Evolutionary conservation across 1,139 yeast species (phyloP).

Genomic region (Saccharomyces hybrid): DNA sequence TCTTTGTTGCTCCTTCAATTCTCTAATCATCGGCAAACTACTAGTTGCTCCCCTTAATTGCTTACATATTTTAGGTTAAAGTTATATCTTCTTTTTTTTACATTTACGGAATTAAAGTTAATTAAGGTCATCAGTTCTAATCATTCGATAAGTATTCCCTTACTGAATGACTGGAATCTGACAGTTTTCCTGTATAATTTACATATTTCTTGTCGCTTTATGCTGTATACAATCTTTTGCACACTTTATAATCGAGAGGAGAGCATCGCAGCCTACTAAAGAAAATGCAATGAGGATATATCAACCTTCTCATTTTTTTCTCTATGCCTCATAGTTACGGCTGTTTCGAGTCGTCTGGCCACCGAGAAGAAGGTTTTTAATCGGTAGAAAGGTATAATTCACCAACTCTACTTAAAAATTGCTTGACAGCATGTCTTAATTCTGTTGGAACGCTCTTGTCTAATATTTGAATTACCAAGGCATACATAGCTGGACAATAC

Average conservation of each 20-base stretch:
- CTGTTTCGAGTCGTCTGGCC: neutral
- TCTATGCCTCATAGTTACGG: neutral
- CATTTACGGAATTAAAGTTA: too few relatives aligned
- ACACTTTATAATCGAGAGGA: neutral
- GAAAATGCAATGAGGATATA: neutral
- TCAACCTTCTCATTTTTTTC: neutral
- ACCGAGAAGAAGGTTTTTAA: neutral
- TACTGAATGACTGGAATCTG: too few relatives aligned
- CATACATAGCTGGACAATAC: slow-evolving; percentile 61
- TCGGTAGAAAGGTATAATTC: slow-evolving; percentile 38
- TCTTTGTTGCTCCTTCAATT: neutral
- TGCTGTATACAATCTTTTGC: too few relatives aligned
- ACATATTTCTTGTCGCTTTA: neutral
- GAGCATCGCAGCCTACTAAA: too few relatives aligned
- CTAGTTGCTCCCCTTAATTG: neutral
- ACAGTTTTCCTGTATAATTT: neutral
- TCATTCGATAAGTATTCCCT: too few relatives aligned
- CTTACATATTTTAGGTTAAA: neutral
- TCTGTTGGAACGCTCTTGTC: slow-evolving; percentile 65
- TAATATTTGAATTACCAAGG: slow-evolving; percentile 56
- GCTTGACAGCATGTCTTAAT: slow-evolving; percentile 58
- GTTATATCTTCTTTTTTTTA: neutral
- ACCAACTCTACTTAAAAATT: slow-evolving; percentile 65
- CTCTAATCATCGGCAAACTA: neutral
- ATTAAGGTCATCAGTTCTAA: neutral